Base-by-base conservation (phyloP, 805 yeast species). In the Metschnikowia arizonensis region DNA sequence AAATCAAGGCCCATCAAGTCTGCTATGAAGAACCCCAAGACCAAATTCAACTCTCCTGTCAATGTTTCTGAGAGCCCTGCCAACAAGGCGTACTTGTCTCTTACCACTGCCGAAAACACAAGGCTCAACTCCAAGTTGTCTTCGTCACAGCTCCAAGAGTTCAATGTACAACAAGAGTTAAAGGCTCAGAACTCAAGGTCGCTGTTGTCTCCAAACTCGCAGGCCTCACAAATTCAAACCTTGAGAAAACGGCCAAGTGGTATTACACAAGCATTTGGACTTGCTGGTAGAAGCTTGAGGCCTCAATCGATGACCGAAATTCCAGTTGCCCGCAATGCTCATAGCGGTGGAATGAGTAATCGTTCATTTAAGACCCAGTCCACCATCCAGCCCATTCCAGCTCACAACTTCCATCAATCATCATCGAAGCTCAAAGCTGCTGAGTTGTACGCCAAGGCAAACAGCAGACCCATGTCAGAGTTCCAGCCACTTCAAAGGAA, bases 101-200 rank as follows among this genome's bases (percentile, higher is more conserved):
- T 83, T 44, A 75, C 90, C 1, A 85, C 93, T 0, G 90, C 90
- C 1, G 89, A 85, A 57, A 85, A 85, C 60, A 85, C 93, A 0
- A 72, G 89, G 47, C 59, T 83, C 46, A 85, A 85, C 63, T 84
- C 91, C 1, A 75, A 76, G 48, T 60, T 79, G 57, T 73, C 81
- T 5, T 54, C 75, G 0, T 52, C 70, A 4, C 66, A 71, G 41
- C 63, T 73, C 50, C 48, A 44, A 23, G 68, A 63, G n/a, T 40
- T 33, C 23, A 25, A 31, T 23, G 30, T 26, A 9, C 42, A 15
- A 19, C 51, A 47, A 17, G 48, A 45, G 15, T 14, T 34, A n/a
- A 48, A 39, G 30, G 33, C 44, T 6, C 48, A 38, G 33, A 33
- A 42, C 15, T 42, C 51, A 9, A 45, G 30, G 25, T 38, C 48